Base-by-base conservation (phyloP, 163 green algal genomes). In the Botryococcus braunii region DNA sequence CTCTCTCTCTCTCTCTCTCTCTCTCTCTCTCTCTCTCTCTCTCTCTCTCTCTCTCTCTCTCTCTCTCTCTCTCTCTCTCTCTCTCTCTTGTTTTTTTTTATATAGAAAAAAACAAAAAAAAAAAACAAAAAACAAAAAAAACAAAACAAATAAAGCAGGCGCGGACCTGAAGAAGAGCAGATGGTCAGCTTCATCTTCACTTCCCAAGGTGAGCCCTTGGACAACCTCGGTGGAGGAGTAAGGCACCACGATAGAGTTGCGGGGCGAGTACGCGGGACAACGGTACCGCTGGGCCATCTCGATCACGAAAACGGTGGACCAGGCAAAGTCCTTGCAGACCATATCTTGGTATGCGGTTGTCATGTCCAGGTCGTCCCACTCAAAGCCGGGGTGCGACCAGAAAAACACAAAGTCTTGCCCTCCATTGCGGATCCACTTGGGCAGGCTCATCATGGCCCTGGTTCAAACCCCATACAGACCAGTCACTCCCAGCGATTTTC, bases 321-420 rank as follows among this genome's bases (percentile, higher is more conserved):
- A 68, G 41, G 56, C 40, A 32, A 66, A 66, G 21, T 66, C 66
- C 7, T 66, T 40, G 56, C 66, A 72, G 37, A 66, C 21, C 55
- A 65, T 47, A 25, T 48, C 29, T 40, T 48, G 29, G 55, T 39
- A 66, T 23, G 35, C 29, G 29, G 58, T 35, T 55, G 39, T 37
- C 23, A 34, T 58, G 32, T 60, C 32, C 40, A 39, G 38, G 9
- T 34, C 29, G 27, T 68, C 56, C 29, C 27, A 36, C 17, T 52
- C 66, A 66, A 65, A 66, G 38, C 66, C 55, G 9, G 66, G 40
- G 66, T 72, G 55, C 11, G 66, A 8, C 29, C 66, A n/a, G 40
- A 52, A 72, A 41, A 72, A 72, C 9, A 66, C 40, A 60, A 72
- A 72, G 55, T 72, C 66, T 8, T 25, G 27, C 2, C 66, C 66